Base-by-base conservation (phyloP, 495 filamentous ascomycete species). In the Sordaria brevicollis region DNA sequence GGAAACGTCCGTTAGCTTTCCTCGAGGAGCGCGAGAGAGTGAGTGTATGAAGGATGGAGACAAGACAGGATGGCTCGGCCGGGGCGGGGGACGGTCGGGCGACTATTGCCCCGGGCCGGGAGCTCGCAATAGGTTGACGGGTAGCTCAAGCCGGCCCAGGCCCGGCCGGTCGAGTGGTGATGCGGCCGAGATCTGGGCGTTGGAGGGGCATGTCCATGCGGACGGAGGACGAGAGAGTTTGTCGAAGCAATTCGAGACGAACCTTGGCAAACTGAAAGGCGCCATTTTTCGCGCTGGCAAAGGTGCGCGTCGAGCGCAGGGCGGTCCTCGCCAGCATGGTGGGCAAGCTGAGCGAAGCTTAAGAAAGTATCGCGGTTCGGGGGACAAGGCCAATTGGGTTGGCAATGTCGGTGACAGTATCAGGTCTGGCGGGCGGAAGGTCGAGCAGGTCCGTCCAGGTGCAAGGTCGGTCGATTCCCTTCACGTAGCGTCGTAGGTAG, bases 241-340 rank as follows among this genome's bases (percentile, higher is more conserved):
- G 68, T 33, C 57, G 65, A 34, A 65, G 37, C 49, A 67, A 70
- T 68, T 49, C 49, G 33, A 34, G 74, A 74, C 85, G 77, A 87
- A 90, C 89, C 86, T 87, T 87, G 76, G 87, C 74, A 74, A 86
- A 82, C 70, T 82, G 83, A 76, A 83, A 82, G 77, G 86, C 82
- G 79, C 82, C 83, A 83, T 86, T 89, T 83, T 85, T 85, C 73
- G 85, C 89, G 80, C 88, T 84, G 83, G 89, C 91, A 83, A 91
- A 83, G 75, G 88, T 84, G 86, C 92, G 92, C 86, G 89, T 86
- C 79, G 89, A 86, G 82, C 92, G 92, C 85, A 93, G 83, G 79
- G 86, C 87, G 79, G 92, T 91, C 83, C 92, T 89, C 83, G 91
- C 90, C 88, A 96, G 86, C 93, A 97, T 97, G 78, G 77, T 89